Evolutionary conservation across 108 stramenopile genomes (phyloP), one percentile per base, ranked within the genome.

Genomic region (Nitzschia inconspicua): DNA sequence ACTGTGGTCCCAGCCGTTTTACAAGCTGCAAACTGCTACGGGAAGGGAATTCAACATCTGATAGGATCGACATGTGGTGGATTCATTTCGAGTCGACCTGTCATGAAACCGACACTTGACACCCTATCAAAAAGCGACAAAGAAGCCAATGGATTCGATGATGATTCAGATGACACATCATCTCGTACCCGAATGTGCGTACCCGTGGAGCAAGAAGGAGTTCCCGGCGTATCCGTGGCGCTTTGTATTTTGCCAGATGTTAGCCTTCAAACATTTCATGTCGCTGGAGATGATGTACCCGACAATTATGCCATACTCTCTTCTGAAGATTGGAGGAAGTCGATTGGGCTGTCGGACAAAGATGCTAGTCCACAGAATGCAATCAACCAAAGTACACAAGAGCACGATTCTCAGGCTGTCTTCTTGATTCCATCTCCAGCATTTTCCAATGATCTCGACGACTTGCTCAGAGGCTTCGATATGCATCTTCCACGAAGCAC

Each of bases 31-130:
- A 37, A 37, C 16, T 36, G 32, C 8, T 63, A 65, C 25, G 75
- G 68, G 30, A 50, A 46, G 14, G 51, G 40, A 0, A 76, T 89
- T 43, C 55, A 79, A 30, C 57, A 87, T 35, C 27, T 93, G 24
- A 66, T 93, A 5, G 91, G 91, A 13, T 70, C 73, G 49, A 82
- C 88, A 9, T 73, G 71, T 14, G 88, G 88, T 34, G 91, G 91
- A 5, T 60, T 84, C 63, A 75, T 93, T 48, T 64, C 82, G 23
- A 65, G 77, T 60, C 46, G 37, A 32, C 53, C 6, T 22, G n/a
- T n/a, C n/a, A n/a, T n/a, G n/a, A 7, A 3, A 27, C 19, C 57
- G 49, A 64, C 35, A 37, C 43, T 47, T 31, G 44, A 30, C 13
- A 27, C 22, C 43, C 13, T 32, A 37, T 31, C 57, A 29, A 34